Percentiles rank a stretch among this genome's conserved stretches.
These are phyloP conservation scores for Fusarium miscanthi DNA, from an alignment of 2,329 filamentous ascomycete genomes.

Conservation along the genomic window DNA sequence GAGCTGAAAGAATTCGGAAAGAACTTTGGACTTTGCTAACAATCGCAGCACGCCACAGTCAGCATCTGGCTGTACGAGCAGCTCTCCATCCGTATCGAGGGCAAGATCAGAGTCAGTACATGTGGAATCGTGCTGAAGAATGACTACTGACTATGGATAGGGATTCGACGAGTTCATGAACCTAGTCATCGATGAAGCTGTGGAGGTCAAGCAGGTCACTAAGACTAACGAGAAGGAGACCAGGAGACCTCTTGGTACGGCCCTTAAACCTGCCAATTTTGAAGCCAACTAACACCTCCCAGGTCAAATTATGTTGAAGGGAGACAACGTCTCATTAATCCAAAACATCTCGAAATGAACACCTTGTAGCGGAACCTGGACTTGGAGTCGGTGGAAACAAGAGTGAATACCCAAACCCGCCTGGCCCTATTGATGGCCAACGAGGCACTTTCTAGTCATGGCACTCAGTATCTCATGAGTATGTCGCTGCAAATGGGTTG, in stretches of 20 bases:
- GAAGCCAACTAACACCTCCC: conserved; percentile 15
- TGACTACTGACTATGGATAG: conserved; percentile 57
- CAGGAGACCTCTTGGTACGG: conserved; percentile 80
- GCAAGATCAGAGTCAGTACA: conserved; percentile 86
- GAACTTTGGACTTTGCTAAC: conserved; percentile 34
- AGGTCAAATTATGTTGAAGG: conserved; percentile 89
- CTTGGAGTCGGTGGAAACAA: conserved; percentile 14
- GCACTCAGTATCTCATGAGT: conserved; percentile 16
- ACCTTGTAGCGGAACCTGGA: conserved; percentile 1
- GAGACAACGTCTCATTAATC: conserved; percentile 88
- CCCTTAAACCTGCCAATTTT: not conserved
- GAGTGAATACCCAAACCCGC: conserved; percentile 35
- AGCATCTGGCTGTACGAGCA: conserved; percentile 99
- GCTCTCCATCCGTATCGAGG: conserved; percentile 91
- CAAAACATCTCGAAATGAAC: conserved; percentile 60
- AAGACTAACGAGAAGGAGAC: conserved; percentile 82
- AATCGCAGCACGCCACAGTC: conserved; percentile 77
- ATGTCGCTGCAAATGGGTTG: conserved; percentile 12
- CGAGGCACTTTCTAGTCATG: conserved; percentile 29
- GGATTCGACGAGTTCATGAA: conserved; percentile 99
- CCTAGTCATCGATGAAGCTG: conserved; percentile 92
- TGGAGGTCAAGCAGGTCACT: conserved; percentile 87
- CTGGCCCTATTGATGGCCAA: conserved; percentile 21
- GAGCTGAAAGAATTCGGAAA: not conserved
- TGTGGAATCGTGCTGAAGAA: not conserved